phyloP scores from a whole-genome alignment of 2,329 filamentous ascomycete genomes.

The Apiospora pterosperma region DNA sequence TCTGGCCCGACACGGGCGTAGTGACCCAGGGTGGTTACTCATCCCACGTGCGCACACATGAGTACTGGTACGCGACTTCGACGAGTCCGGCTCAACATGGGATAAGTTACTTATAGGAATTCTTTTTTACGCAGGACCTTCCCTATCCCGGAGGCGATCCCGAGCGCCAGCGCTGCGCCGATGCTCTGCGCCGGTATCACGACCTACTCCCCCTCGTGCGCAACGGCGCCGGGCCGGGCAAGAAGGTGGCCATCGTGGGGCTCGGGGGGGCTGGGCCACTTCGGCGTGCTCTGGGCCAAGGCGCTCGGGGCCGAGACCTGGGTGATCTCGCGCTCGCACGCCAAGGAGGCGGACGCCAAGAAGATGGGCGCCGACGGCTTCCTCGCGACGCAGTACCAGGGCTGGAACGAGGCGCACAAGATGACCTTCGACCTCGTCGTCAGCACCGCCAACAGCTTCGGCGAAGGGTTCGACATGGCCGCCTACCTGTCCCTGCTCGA shows the following conservation, averaged over 20 bases:
- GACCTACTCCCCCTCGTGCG: conserved; percentile 75
- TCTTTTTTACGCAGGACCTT: conserved; percentile 45
- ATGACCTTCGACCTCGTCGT: conserved; percentile 74
- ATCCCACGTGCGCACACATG: conserved; percentile 67
- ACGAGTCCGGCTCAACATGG: not conserved
- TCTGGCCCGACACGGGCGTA: conserved; percentile 58
- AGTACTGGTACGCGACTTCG: conserved; percentile 56
- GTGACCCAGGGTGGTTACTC: conserved; percentile 60
- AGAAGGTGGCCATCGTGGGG: conserved; percentile 74
- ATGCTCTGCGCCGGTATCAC: conserved; percentile 87
- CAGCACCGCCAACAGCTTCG: conserved; percentile 68
- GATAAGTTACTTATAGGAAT: not conserved
- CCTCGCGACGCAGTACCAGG: conserved; percentile 53
- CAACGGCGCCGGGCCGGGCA: conserved; percentile 71
- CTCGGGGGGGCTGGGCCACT: conserved; percentile 71
- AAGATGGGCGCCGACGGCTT: conserved; percentile 60
- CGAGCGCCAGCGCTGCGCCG: conserved; percentile 62
- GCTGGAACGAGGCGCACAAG: conserved; percentile 54
- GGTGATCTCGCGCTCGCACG: conserved; percentile 57
- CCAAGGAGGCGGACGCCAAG: conserved; percentile 56
- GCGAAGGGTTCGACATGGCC: conserved; percentile 63
- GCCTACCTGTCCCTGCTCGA: conserved; percentile 78
- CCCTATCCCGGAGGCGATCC: conserved; percentile 72
- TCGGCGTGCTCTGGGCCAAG: conserved; percentile 66
- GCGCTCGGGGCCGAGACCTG: conserved; percentile 61